phyloP scores from a whole-genome alignment of 2,329 filamentous ascomycete genomes.

The Fusarium piperis region DNA sequence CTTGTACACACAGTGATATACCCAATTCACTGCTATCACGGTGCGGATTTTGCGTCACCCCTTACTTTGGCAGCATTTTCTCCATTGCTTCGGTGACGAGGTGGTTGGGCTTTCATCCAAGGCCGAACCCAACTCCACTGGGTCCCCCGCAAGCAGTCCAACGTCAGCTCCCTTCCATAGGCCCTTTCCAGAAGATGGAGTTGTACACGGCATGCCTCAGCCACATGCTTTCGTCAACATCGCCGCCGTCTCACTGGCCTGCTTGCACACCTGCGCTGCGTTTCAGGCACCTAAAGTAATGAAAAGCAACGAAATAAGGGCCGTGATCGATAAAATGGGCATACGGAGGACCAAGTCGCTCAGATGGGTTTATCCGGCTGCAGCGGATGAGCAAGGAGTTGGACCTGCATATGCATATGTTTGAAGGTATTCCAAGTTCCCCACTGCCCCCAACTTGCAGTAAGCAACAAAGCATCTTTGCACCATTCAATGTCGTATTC shows the following conservation, averaged over 20 bases:
- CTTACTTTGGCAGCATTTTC: conserved; percentile 2
- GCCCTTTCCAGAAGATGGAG: neutral
- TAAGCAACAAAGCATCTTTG: neutral
- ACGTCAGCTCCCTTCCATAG: conserved; percentile 7
- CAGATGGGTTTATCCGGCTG: neutral
- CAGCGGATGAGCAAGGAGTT: neutral
- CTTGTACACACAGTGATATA: neutral
- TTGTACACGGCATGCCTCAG: neutral
- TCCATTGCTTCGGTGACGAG: neutral
- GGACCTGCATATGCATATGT: neutral
- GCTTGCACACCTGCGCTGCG: neutral
- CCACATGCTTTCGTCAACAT: conserved; percentile 3
- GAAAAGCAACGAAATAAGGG: neutral
- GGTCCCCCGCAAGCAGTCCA: conserved; percentile 1
- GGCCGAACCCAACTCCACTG: conserved; percentile 3
- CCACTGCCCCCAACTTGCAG: neutral
- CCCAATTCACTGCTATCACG: neutral
- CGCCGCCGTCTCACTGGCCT: neutral
- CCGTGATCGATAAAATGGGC: neutral
- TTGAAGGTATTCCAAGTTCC: neutral
- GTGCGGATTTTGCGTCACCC: conserved; percentile 7
- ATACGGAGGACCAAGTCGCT: neutral
- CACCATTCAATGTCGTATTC: neutral
- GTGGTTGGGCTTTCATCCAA: conserved; percentile 7
- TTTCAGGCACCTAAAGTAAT: neutral